A percentile compares a stretch with the other conserved stretches of the same genome.
phyloP scores from a whole-genome alignment of 371 early-diverging fungal genomes.

The Apophysomyces ossiformis region DNA sequence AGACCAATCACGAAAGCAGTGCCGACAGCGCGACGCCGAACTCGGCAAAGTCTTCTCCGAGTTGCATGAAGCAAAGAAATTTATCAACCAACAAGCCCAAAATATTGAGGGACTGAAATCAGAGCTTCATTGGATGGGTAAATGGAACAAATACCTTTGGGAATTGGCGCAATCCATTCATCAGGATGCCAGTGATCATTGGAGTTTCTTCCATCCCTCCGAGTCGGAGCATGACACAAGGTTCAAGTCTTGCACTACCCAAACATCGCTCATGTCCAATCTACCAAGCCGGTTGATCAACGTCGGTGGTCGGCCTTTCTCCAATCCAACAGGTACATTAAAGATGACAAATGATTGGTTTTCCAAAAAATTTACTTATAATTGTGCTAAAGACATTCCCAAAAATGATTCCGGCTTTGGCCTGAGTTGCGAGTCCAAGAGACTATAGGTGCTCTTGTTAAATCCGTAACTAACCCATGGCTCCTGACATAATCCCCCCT shows the following conservation, averaged over 20 bases:
- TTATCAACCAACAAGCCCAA: constrained; percentile 42
- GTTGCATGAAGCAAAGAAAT: constrained; percentile 42
- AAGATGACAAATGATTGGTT: not conserved
- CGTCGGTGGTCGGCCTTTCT: not conserved
- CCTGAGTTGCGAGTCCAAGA: constrained; percentile 3
- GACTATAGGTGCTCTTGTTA: not conserved
- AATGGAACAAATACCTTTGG: constrained; percentile 31
- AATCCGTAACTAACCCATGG: not conserved
- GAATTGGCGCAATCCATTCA: constrained; percentile 18
- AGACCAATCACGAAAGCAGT: constrained; percentile 19
- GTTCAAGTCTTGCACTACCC: constrained; percentile 5
- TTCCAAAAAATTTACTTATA: not conserved
- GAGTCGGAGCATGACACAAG: constrained; percentile 2
- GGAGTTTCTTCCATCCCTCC: constrained; percentile 6
- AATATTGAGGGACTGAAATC: constrained; percentile 37
- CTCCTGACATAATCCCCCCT: constrained; percentile 5
- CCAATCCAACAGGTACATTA: not conserved
- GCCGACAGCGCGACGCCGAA: constrained; percentile 23
- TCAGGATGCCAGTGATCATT: constrained; percentile 16
- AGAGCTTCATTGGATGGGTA: constrained; percentile 40
- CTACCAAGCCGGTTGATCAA: constrained; percentile 5
- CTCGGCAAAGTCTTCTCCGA: constrained; percentile 27
- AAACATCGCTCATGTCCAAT: constrained; percentile 4
- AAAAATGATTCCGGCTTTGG: constrained; percentile 5
- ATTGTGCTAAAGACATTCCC: not conserved